Base-by-base conservation (phyloP, 352 stramenopile species). In the Globisporangium middletonii region DNA sequence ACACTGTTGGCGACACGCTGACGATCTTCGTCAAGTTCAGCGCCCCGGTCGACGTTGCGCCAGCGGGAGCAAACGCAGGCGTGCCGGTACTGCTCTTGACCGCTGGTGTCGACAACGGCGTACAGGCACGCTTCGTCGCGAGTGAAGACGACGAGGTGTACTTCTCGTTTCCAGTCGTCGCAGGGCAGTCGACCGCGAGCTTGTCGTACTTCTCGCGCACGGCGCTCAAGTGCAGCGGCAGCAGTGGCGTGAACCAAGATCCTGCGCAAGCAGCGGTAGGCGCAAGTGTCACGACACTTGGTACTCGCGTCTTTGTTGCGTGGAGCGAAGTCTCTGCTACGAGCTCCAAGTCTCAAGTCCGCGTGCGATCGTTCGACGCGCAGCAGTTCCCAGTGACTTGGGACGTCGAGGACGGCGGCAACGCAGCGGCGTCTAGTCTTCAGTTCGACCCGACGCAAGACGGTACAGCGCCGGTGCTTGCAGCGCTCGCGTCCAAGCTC, bases 1-100 rank as follows among this genome's bases (percentile, higher is more conserved):
- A 88, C 53, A 83, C 77, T 0, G 67, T 79, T 33, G 83, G 80
- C 3, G 79, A 90, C 50, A 64, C 57, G 1, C 55, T 92, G 30
- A 43, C 71, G 0, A 18, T 88, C 0, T 64, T 35, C 3, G 69
- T 85, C 3, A 65, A 35, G 16, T 81, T 92, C 44, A 73, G 71
- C 33, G 61, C 48, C 0, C 53, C 71, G 0, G 60, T 92, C 4
- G 52, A 63, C 1, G 64, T 83, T n/a, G 50, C 64, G 2, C 13
- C 50, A 0, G 11, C 37, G 15, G 33, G 53, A 1, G 16, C 33
- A 9, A 71, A 61, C 0, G 42, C 33, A n/a, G 79, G 77, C 28
- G 45, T 44, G 1, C 79, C 77, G 8, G 50, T 46, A 18, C 50
- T 92, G 33, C 46, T 78, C 3, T 57, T 92, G 5, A 75, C 80